phyloP scores from a whole-genome alignment of 2,329 filamentous ascomycete species.

The Scytalidium lignicola region DNA sequence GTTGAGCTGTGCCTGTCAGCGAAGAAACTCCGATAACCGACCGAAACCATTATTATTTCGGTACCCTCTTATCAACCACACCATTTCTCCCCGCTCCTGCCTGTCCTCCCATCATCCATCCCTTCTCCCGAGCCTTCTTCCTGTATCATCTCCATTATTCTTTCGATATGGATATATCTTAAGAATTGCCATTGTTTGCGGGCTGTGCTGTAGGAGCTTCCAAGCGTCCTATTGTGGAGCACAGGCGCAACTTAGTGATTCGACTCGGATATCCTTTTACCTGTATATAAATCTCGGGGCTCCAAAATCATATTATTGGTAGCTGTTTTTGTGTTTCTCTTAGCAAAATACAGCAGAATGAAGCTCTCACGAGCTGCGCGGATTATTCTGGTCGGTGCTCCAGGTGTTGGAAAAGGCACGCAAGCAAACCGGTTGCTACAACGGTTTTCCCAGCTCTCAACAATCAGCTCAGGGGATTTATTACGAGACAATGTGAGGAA shows the following conservation, averaged over 20 bases:
- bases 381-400: slow-evolving; percentile 90
- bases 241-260: not conserved
- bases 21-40: not conserved
- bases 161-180: slow-evolving; percentile 22
- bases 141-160: slow-evolving; percentile 2
- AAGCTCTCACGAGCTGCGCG: slow-evolving; percentile 76
- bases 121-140: not conserved
- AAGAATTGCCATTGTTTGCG: not conserved
- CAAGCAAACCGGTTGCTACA: slow-evolving; percentile 85
- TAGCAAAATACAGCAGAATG: slow-evolving; percentile 32
- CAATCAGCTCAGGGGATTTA: slow-evolving; percentile 91
- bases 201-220: not conserved
- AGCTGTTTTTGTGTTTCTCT: not conserved
- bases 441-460: slow-evolving; percentile 81
- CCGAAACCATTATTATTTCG: not conserved
- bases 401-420: slow-evolving; percentile 89
- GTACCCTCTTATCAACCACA: not conserved
- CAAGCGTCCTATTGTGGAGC: not conserved
- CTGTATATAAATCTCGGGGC: not conserved
- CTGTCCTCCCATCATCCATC: not conserved
- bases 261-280: not conserved
- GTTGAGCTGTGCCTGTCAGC: not conserved
- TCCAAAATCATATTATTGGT: not conserved
- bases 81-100: not conserved
- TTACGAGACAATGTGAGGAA: slow-evolving; percentile 89